phyloP scores from a whole-genome alignment of 345 rosid genomes.

The Hirschfeldia incana region DNA sequence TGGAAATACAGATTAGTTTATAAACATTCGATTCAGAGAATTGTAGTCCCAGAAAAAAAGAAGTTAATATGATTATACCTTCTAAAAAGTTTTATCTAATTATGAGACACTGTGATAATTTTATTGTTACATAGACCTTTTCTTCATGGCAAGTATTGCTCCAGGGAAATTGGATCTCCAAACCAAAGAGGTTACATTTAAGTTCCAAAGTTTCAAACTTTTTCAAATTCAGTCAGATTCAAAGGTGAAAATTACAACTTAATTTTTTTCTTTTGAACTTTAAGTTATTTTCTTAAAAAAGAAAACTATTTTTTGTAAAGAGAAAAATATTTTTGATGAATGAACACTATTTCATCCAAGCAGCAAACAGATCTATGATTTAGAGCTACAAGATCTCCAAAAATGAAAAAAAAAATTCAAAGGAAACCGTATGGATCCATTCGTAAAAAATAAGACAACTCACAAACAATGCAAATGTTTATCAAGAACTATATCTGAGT shows the following conservation, averaged over 20 bases:
- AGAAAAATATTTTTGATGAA: too few relatives aligned
- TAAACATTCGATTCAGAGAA: slow-evolving; percentile 15
- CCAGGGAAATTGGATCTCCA: not conserved
- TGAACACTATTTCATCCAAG: not conserved
- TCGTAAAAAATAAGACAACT: not conserved
- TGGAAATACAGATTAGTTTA: not conserved
- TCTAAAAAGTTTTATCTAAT: not conserved
- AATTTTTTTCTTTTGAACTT: not conserved
- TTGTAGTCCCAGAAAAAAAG: not conserved
- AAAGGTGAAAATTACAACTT: not conserved
- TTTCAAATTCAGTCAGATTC: slow-evolving; percentile 12
- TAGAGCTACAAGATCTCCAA: not conserved
- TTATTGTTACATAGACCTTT: not conserved
- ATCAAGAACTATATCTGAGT: not conserved
- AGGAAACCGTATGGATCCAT: not conserved
- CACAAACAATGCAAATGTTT: slow-evolving; percentile 3
- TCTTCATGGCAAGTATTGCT: not conserved
- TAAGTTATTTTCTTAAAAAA: not conserved
- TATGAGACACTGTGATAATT: not conserved
- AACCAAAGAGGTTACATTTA: not conserved
- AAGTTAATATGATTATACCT: not conserved
- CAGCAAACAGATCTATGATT: not conserved
- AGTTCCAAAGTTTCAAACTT: slow-evolving; percentile 19
- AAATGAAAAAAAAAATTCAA: not conserved
- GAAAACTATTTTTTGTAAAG: too few relatives aligned